These are phyloP conservation scores for Saccharomycopsis guyanensis DNA, from an alignment of 805 yeast species.

Conservation along the genomic window DNA sequence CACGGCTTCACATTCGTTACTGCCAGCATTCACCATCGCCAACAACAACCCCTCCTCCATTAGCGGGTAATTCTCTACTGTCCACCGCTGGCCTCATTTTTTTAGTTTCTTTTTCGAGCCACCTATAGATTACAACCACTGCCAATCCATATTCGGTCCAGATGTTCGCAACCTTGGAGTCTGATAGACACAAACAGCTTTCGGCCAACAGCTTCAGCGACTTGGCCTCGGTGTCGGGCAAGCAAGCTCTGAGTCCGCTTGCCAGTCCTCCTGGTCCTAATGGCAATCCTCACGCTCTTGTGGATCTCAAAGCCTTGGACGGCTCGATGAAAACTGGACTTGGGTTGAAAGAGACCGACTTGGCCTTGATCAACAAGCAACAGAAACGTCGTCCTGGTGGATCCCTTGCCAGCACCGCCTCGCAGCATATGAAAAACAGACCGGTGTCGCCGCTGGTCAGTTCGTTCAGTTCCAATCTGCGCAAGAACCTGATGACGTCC, in stretches of 20 bases:
- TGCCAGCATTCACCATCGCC: too few relatives aligned
- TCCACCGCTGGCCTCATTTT: not conserved
- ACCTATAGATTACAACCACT: not conserved
- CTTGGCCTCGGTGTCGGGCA: not conserved
- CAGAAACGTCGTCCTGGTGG: constrained; percentile 20
- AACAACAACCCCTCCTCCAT: too few relatives aligned
- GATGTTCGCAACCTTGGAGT: constrained; percentile 4
- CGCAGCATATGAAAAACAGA: constrained; percentile 17
- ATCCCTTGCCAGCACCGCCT: constrained; percentile 18
- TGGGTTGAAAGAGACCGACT: constrained; percentile 19
- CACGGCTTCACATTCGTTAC: too few relatives aligned
- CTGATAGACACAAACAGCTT: constrained; percentile 6
- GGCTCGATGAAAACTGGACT: not conserved
- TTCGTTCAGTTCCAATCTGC: not conserved
- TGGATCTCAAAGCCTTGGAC: constrained; percentile 16
- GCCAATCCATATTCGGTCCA: too few relatives aligned
- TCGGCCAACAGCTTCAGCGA: not conserved
- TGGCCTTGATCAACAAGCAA: constrained; percentile 13
- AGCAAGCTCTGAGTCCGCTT: not conserved
- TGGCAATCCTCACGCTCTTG: not conserved
- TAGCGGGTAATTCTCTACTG: not conserved
- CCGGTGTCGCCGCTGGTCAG: constrained; percentile 7
- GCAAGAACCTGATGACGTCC: constrained; percentile 9
- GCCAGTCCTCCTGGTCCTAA: not conserved
- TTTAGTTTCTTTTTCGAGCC: too few relatives aligned